Percentiles rank a stretch among this genome's conserved stretches.
phyloP scores from a whole-genome alignment of 2,329 filamentous ascomycete genomes.

The Colletotrichum tropicale region DNA sequence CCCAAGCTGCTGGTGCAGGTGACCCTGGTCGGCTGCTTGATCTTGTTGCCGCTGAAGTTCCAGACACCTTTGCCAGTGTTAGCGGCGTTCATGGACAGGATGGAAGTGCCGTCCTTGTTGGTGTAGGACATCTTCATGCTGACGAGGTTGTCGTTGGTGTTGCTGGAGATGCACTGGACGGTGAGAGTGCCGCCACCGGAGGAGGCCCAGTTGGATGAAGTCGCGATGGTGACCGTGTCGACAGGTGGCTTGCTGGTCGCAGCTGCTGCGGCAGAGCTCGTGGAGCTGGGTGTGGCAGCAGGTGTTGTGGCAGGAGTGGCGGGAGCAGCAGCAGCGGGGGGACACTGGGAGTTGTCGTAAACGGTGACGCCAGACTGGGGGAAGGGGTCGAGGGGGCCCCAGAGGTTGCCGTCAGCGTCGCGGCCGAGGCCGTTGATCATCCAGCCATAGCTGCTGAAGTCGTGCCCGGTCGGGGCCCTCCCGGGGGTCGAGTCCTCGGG shows the following conservation, averaged over 20 bases:
- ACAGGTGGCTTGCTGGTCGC: neutral
- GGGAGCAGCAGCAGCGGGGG: neutral
- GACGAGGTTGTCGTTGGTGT: constrained; percentile 19
- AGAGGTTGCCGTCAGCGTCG: constrained; percentile 32
- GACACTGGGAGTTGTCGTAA: constrained; percentile 18
- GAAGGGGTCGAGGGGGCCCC: constrained; percentile 40
- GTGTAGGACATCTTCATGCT: constrained; percentile 26
- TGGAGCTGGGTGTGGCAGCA: neutral
- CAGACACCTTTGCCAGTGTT: neutral
- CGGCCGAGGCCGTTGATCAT: constrained; percentile 32
- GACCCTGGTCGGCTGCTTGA: constrained; percentile 19
- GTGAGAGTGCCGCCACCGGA: constrained; percentile 22
- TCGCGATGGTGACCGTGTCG: constrained; percentile 13
- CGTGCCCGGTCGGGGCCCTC: constrained; percentile 29
- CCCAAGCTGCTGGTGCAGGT: constrained; percentile 18
- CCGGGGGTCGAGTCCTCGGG: constrained; percentile 45
- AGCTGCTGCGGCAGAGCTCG: neutral
- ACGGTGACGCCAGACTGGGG: constrained; percentile 20
- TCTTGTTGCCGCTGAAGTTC: constrained; percentile 16
- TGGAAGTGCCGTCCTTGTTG: constrained; percentile 22
- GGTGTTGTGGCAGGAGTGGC: neutral
- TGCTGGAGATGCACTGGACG: constrained; percentile 14
- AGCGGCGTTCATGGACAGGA: constrained; percentile 1
- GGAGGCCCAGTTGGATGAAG: constrained; percentile 16
- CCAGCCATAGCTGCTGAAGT: constrained; percentile 37